These are phyloP conservation scores for Penicillium simplicissimum DNA, from an alignment of 495 filamentous ascomycete species.

Conservation along the genomic window DNA sequence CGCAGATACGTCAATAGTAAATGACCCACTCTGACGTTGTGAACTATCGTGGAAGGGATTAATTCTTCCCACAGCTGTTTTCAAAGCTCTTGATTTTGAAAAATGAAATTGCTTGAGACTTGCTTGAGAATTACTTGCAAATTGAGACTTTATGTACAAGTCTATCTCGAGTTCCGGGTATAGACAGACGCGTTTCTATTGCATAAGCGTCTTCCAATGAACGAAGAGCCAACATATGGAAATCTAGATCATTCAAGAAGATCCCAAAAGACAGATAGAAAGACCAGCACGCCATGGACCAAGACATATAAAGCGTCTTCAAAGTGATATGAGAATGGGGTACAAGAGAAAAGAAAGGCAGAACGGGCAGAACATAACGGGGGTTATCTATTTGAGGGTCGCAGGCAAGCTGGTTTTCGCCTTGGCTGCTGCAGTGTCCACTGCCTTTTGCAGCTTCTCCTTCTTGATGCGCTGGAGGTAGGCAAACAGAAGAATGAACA, in stretches of 20 bases:
- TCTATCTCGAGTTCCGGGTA: slow-evolving; percentile 3
- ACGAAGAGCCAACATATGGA: slow-evolving; percentile 4
- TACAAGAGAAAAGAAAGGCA: slow-evolving; percentile 8
- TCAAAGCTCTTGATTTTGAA: not conserved
- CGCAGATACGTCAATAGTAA: slow-evolving; percentile 14
- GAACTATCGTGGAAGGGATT: not conserved
- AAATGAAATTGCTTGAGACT: not conserved
- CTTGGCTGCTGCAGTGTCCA: slow-evolving; percentile 42
- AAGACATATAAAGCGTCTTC: slow-evolving; percentile 1
- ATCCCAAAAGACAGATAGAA: slow-evolving; percentile 11
- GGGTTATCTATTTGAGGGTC: slow-evolving; percentile 43
- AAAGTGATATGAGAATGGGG: slow-evolving; percentile 16
- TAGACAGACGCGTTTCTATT: slow-evolving; percentile 6
- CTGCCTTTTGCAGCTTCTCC: slow-evolving; percentile 69
- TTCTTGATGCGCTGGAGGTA: slow-evolving; percentile 71
- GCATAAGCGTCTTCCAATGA: slow-evolving; percentile 1
- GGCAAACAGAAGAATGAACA: slow-evolving; percentile 84
- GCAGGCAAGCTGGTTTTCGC: slow-evolving; percentile 46
- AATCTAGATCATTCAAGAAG: slow-evolving; percentile 23
- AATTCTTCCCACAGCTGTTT: too few species aligned
- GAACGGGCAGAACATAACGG: not conserved
- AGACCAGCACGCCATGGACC: slow-evolving; percentile 30
- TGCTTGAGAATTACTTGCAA: not conserved
- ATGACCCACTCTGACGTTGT: not conserved
- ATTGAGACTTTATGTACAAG: slow-evolving; percentile 13